Conservation (phyloP, 352 stramenopile species). For the Phytophthora multivora region DNA sequence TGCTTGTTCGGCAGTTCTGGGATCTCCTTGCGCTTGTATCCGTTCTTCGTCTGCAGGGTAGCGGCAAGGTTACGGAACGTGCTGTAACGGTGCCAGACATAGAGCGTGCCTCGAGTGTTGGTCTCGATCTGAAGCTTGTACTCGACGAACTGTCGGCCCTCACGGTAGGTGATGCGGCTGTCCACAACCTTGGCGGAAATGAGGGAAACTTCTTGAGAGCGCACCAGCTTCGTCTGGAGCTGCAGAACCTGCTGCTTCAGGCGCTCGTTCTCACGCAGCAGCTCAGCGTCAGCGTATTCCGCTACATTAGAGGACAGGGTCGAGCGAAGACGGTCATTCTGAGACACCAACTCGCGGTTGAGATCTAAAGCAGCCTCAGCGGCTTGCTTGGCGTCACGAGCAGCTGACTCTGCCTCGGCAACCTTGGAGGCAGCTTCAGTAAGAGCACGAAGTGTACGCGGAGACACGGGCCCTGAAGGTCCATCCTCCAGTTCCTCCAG, state of each 20-base stretch:
- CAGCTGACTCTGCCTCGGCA: conserved; percentile 70
- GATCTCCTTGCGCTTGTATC: conserved; percentile 76
- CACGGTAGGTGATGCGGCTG: conserved; percentile 67
- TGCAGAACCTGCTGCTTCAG: conserved; percentile 74
- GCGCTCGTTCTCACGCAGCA: conserved; percentile 71
- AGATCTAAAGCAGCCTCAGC: conserved; percentile 62
- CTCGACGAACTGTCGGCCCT: conserved; percentile 76
- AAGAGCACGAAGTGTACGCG: conserved; percentile 61
- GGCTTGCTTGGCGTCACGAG: conserved; percentile 72
- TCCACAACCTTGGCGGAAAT: conserved; percentile 76
- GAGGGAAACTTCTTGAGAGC: conserved; percentile 65
- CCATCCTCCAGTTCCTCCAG: conserved; percentile 10
- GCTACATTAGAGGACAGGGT: conserved; percentile 71
- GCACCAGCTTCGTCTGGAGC: conserved; percentile 73
- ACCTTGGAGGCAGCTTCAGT: conserved; percentile 79
- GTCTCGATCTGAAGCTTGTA: conserved; percentile 82
- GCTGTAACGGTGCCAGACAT: conserved; percentile 79
- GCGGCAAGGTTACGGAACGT: conserved; percentile 79
- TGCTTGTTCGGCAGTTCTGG: conserved; percentile 78
- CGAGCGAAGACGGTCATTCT: conserved; percentile 70
- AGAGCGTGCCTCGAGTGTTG: conserved; percentile 67
- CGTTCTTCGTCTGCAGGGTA: conserved; percentile 77
- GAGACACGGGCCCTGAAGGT: conserved; percentile 49
- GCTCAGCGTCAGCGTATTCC: conserved; percentile 69
- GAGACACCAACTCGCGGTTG: conserved; percentile 60